These are phyloP conservation scores for Mortierella sp. DNA, from an alignment of 371 early-diverging fungal genomes.

Conservation along the genomic window DNA sequence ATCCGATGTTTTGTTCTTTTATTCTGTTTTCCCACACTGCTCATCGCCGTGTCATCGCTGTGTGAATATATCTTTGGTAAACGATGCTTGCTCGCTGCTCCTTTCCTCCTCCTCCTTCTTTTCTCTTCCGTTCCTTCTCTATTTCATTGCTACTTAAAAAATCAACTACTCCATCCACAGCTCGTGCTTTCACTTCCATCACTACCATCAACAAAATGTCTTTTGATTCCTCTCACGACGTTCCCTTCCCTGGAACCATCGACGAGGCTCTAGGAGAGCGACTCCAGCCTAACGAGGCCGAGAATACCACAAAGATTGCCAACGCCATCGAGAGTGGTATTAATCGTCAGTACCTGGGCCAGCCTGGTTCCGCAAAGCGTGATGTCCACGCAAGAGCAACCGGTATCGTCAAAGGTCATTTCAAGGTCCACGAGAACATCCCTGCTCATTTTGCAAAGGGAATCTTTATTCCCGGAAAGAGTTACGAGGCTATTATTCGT, in stretches of 20 bases:
- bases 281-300: slow-evolving; percentile 39
- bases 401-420: slow-evolving; percentile 29
- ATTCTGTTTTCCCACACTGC: slow-evolving; percentile 4
- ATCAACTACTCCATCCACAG: neutral
- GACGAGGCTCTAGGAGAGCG: slow-evolving; percentile 42
- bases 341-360: slow-evolving; percentile 9
- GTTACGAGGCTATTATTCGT: slow-evolving; percentile 35
- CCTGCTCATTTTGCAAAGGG: slow-evolving; percentile 36
- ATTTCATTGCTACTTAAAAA: neutral
- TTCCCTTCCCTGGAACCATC: slow-evolving; percentile 33
- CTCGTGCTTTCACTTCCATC: neutral
- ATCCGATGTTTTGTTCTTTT: neutral
- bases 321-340: slow-evolving; percentile 27
- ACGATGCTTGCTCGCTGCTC: neutral
- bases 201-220: slow-evolving; percentile 18
- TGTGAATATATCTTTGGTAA: neutral
- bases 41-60: neutral
- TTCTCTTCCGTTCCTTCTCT: neutral
- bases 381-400: slow-evolving; percentile 51
- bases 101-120: neutral
- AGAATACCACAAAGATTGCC: slow-evolving; percentile 23
- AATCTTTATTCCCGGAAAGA: slow-evolving; percentile 46
- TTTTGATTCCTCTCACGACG: slow-evolving; percentile 23
- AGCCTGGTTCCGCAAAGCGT: slow-evolving; percentile 22
- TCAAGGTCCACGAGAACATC: slow-evolving; percentile 39